Evolutionary conservation across 1,284 basidiomycete species (phyloP), one percentile per base, ranked within the genome.

Genomic region (Ceratobasidium sp.): DNA sequence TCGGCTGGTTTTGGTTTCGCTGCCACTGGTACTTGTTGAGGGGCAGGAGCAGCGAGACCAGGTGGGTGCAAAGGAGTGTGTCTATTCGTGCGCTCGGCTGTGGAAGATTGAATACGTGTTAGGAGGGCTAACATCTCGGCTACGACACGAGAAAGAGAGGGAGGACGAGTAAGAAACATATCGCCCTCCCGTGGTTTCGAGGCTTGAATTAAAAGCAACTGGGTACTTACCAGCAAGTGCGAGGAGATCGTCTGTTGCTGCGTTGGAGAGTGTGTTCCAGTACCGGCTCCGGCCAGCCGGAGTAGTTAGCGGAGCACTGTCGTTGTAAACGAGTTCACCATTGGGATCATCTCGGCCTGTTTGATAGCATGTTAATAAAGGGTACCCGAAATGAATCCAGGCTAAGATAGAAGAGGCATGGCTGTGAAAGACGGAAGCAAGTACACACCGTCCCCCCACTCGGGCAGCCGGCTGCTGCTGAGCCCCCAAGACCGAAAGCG

Each of bases 91-190:
- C 66, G 66, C 28, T 69, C 66, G 54, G 66, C 66, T 69, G 66
- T 28, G 48, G 54, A 69, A 69, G 66, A 69, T 69, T 69, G 66
- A 44, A 69, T 40, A 53, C 66, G 66, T 30, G 66, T 69, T 69
- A 69, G 66, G 66, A 69, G 66, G 49, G 66, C 66, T 42, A 69
- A 59, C 54, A 69, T 69, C 30, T 69, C 66, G 66, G 53, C 66
- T 69, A 44, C 16, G 21, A 38, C 12, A 69, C 66, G 38, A 59
- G 54, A 54, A 69, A 59, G 66, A 25, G 42, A 44, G 53, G 53
- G 54, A 54, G 42, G 66, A 59, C 38, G 51, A 21, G 66, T 69
- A 42, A 69, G 66, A 69, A 60, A 60, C 11, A 11, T 42, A n/a
- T 33, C 33, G 58, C 33, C 40, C 53, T 69, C 38, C 51, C 38